Evolutionary conservation across 768 basidiomycete species (phyloP).

Genomic region (Boletus sensibilis): DNA sequence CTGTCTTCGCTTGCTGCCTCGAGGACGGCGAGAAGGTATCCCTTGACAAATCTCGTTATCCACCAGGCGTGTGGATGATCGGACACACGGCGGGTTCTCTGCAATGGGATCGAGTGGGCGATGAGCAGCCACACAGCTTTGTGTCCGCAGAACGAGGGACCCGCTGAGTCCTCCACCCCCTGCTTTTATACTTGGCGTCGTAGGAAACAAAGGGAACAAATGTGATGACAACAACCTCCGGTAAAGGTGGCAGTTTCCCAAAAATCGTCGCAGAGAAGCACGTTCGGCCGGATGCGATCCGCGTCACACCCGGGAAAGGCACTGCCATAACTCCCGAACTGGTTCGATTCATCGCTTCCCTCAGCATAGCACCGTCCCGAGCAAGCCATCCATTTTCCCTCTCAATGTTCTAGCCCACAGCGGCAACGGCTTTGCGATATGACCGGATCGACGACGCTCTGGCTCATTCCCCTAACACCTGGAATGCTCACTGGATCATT

Average conservation of each 20-base stretch:
- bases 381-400: not conserved
- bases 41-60: conserved; percentile 26
- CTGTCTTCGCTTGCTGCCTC: conserved; percentile 34
- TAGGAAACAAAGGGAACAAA: conserved; percentile 9
- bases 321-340: conserved; percentile 13
- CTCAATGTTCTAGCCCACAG: not conserved
- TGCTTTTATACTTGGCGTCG: conserved; percentile 22
- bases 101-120: conserved; percentile 12
- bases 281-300: conserved; percentile 15
- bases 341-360: conserved; percentile 17
- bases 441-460: conserved; percentile 27
- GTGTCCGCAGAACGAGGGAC: not conserved
- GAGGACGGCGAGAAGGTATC: conserved; percentile 31
- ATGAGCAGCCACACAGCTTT: conserved; percentile 11
- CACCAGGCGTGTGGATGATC: conserved; percentile 22
- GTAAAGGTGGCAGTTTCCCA: conserved; percentile 12
- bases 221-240: conserved; percentile 18
- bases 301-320: conserved; percentile 11
- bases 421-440: conserved; percentile 16
- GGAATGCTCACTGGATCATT: not conserved
- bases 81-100: conserved; percentile 12
- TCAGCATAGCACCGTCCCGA: conserved; percentile 2
- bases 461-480: not conserved
- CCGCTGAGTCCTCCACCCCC: conserved; percentile 3
- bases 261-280: not conserved